Percentiles rank a stretch among this genome's conserved stretches.
phyloP scores from a whole-genome alignment of 1,139 yeast species.

The Debaryomyces coudertii region DNA sequence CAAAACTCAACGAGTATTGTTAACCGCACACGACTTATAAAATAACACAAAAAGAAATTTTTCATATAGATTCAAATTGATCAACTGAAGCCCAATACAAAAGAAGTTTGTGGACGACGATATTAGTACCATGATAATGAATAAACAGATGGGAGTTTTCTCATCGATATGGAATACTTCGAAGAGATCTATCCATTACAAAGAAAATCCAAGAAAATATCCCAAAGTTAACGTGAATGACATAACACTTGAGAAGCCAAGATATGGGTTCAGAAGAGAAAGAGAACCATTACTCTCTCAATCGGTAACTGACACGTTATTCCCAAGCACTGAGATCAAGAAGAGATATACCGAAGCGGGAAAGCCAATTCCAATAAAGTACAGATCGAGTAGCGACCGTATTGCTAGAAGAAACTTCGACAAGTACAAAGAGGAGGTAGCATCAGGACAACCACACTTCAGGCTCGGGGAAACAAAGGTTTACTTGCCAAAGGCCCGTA shows the following conservation, averaged over 20 bases:
- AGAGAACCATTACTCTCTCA: conserved; percentile 48
- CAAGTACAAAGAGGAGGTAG: conserved; percentile 58
- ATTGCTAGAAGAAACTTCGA: conserved; percentile 45
- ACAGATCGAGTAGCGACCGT: conserved; percentile 36
- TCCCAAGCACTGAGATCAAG: conserved; percentile 44
- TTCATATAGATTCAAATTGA: conserved; percentile 5
- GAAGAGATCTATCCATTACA: conserved; percentile 36
- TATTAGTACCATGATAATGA: conserved; percentile 1
- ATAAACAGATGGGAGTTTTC: conserved; percentile 12
- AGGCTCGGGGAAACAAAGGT: conserved; percentile 70
- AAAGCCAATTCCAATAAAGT: conserved; percentile 49
- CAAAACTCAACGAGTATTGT: conserved; percentile 13
- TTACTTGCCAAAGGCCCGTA: conserved; percentile 82
- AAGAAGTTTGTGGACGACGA: conserved; percentile 2
- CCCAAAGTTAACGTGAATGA: conserved; percentile 46
- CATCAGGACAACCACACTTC: conserved; percentile 75
- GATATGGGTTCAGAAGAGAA: conserved; percentile 43
- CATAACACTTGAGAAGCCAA: conserved; percentile 42
- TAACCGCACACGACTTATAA: conserved; percentile 7
- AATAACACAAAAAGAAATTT: conserved; percentile 20
- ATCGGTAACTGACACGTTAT: conserved; percentile 42
- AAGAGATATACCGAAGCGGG: conserved; percentile 40
- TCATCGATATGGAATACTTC: conserved; percentile 16
- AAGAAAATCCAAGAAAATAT: conserved; percentile 35
- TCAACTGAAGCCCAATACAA: background rate